These are phyloP conservation scores for Xylariaceae sp. DNA, from an alignment of 2,329 filamentous ascomycete genomes.

Conservation along the genomic window DNA sequence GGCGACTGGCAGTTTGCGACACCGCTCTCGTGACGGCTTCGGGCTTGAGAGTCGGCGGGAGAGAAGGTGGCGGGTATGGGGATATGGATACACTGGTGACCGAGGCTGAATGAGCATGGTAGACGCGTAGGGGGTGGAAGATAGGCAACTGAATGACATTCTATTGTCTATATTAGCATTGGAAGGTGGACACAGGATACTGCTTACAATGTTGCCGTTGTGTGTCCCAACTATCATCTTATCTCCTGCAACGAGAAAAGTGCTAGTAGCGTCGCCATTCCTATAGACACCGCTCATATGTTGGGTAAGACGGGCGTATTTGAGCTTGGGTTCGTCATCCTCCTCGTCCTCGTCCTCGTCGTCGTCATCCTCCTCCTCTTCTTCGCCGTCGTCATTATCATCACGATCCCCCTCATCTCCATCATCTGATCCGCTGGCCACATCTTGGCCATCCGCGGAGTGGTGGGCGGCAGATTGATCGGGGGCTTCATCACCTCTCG, in stretches of 20 bases:
- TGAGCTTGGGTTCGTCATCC: constrained; percentile 91
- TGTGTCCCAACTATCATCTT: constrained; percentile 98
- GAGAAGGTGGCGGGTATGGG: constrained; percentile 71
- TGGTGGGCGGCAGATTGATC: constrained; percentile 6
- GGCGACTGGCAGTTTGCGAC: constrained; percentile 40
- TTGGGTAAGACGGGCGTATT: constrained; percentile 86
- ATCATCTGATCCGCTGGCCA: constrained; percentile 48
- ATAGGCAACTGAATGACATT: constrained; percentile 81
- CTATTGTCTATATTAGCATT: constrained; percentile 16
- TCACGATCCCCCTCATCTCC: constrained; percentile 54
- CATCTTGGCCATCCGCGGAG: constrained; percentile 39
- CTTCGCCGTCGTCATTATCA: constrained; percentile 48
- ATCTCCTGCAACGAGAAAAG: constrained; percentile 88
- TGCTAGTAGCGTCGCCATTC: constrained; percentile 92
- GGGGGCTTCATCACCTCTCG: constrained; percentile 14
- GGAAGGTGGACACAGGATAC: neutral
- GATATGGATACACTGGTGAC: constrained; percentile 90
- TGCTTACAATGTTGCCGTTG: constrained; percentile 88
- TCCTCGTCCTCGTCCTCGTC: constrained; percentile 80
- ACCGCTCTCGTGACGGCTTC: constrained; percentile 44
- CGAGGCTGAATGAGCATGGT: constrained; percentile 90
- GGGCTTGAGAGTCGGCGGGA: constrained; percentile 47
- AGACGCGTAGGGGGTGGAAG: constrained; percentile 80
- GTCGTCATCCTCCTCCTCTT: constrained; percentile 59
- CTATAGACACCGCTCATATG: constrained; percentile 81